These are phyloP conservation scores for Verticillium albo-atrum DNA, from an alignment of 2,329 filamentous ascomycete genomes.

Conservation along the genomic window DNA sequence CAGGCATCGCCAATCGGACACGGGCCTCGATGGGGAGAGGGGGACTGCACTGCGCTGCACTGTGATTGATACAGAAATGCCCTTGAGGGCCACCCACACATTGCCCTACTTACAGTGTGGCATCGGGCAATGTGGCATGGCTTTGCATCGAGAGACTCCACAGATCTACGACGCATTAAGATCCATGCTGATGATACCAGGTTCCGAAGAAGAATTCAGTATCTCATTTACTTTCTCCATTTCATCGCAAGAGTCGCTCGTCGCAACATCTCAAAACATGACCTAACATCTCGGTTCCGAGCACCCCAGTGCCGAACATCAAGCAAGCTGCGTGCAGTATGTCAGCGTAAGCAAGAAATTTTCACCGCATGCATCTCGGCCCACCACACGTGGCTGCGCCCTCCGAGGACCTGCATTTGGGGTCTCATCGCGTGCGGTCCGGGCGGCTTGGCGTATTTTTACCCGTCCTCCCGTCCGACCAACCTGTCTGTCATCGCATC, in stretches of 20 bases:
- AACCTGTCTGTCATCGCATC: background rate
- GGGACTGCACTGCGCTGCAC: too few species aligned
- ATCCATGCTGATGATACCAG: background rate
- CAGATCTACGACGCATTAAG: background rate
- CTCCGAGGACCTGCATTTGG: background rate
- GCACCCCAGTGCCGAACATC: background rate
- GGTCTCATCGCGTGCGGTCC: background rate
- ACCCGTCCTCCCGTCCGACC: background rate
- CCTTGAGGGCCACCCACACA: background rate
- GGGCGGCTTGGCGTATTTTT: background rate
- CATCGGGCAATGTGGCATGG: background rate
- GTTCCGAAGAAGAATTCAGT: background rate
- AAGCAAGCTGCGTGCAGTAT: background rate
- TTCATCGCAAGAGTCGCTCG: background rate
- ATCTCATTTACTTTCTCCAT: background rate
- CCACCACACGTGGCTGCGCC: background rate
- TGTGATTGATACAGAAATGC: background rate
- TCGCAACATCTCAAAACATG: background rate
- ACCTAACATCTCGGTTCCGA: background rate
- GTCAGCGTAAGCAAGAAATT: background rate
- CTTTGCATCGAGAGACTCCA: background rate
- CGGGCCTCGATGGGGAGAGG: background rate
- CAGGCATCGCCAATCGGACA: background rate
- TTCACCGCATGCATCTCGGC: background rate
- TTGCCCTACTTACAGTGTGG: background rate